These are phyloP conservation scores for Cladophialophora immunda DNA, from an alignment of 2,329 filamentous ascomycete species.

Conservation along the genomic window DNA sequence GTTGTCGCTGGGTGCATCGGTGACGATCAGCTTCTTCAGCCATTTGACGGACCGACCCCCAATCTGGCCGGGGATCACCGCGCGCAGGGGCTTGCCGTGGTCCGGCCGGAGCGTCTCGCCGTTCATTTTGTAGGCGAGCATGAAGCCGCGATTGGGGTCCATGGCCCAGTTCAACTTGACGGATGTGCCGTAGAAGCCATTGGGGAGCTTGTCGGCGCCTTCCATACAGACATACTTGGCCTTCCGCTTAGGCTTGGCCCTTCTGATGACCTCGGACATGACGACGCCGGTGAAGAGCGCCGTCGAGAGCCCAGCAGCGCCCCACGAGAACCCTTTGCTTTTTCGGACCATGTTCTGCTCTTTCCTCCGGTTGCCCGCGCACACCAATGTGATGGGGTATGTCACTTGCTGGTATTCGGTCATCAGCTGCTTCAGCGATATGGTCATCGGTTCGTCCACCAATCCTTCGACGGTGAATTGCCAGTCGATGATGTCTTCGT, in stretches of 20 bases:
- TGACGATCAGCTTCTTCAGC: constrained; percentile 82
- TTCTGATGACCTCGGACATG: constrained; percentile 74
- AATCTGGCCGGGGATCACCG: constrained; percentile 89
- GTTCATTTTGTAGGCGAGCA: constrained; percentile 92
- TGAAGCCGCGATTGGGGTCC: constrained; percentile 82
- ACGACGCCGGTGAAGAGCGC: constrained; percentile 86
- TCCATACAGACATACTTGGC: constrained; percentile 91
- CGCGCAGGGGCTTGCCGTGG: constrained; percentile 83
- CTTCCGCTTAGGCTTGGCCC: constrained; percentile 71
- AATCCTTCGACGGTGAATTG: constrained; percentile 85
- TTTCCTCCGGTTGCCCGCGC: constrained; percentile 89
- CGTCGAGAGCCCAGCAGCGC: constrained; percentile 84
- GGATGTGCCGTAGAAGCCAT: constrained; percentile 87
- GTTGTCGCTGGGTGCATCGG: constrained; percentile 81
- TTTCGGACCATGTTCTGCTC: constrained; percentile 92
- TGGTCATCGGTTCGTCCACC: constrained; percentile 76
- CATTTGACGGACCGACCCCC: constrained; percentile 93
- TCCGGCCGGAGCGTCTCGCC: constrained; percentile 81
- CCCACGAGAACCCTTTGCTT: constrained; percentile 95
- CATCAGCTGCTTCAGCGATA: constrained; percentile 77
- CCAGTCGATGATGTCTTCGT: constrained; percentile 79
- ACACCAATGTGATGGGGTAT: constrained; percentile 87
- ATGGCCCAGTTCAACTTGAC: constrained; percentile 88
- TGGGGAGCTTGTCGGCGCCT: constrained; percentile 85
- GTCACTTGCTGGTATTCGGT: constrained; percentile 81